phyloP scores from a whole-genome alignment of 2,329 filamentous ascomycete species.

The Colletotrichum falcatum region DNA sequence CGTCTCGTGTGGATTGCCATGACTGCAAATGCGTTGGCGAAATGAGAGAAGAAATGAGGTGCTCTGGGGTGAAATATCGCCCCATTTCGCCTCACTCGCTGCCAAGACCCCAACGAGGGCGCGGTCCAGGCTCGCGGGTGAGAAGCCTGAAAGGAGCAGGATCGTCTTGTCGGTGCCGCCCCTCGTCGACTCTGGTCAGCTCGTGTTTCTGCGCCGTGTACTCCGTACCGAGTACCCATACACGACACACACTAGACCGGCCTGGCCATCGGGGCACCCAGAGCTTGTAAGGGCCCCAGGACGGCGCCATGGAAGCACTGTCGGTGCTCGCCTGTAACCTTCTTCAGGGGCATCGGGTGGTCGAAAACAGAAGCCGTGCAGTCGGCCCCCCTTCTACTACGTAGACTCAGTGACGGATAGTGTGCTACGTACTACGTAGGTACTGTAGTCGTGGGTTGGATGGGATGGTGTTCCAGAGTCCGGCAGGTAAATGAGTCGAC shows the following conservation, averaged over 20 bases:
- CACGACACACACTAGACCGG: conserved; percentile 12
- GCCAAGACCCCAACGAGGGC: conserved; percentile 24
- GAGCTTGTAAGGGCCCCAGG: background rate
- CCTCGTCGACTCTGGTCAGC: conserved; percentile 3
- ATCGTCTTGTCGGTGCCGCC: no score
- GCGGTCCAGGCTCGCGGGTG: no score
- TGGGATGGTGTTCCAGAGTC: background rate
- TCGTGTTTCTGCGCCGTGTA: conserved; percentile 22
- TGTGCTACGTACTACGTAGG: no score
- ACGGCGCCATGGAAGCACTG: background rate
- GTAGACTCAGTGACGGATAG: no score
- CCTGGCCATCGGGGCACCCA: conserved; percentile 23
- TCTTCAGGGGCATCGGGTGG: background rate
- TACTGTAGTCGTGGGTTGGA: background rate
- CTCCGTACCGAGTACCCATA: no score
- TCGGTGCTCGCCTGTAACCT: background rate
- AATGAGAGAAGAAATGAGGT: conserved; percentile 28
- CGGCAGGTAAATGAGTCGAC: conserved; percentile 20
- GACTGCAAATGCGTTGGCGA: conserved; percentile 19
- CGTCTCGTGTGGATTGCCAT: conserved; percentile 9
- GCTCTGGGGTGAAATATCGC: conserved; percentile 14
- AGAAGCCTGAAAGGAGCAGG: no score
- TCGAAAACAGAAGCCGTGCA: background rate
- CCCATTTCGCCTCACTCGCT: background rate
- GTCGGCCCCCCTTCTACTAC: no score